A percentile compares a stretch with the other conserved stretches of the same genome.
These are phyloP conservation scores for Parafenestella ontariensis DNA, from an alignment of 2,329 filamentous ascomycete species.

Conservation along the genomic window DNA sequence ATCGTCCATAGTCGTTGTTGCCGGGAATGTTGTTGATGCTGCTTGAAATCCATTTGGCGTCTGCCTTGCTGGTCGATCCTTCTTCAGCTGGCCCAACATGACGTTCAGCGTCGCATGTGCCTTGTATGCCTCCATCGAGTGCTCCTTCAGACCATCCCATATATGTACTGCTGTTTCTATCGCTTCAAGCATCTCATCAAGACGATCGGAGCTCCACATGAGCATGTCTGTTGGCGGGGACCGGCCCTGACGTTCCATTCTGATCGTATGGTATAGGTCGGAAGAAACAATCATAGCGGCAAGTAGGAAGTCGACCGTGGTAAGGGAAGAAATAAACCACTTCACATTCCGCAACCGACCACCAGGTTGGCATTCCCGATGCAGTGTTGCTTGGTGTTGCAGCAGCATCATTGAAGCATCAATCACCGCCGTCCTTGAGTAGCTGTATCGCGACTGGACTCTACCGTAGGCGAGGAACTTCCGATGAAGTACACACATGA, in stretches of 20 bases:
- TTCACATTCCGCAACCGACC: constrained; percentile 76
- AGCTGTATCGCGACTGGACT: constrained; percentile 80
- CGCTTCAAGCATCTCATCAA: constrained; percentile 76
- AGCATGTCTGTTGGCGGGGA: constrained; percentile 47
- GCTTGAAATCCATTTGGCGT: constrained; percentile 41
- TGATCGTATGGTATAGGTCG: constrained; percentile 76
- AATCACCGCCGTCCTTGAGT: constrained; percentile 83
- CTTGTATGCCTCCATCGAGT: constrained; percentile 90
- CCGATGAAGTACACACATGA: constrained; percentile 85
- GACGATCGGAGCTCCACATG: constrained; percentile 57
- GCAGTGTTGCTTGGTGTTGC: constrained; percentile 75
- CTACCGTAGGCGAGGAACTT: constrained; percentile 79
- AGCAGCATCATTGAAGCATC: constrained; percentile 86
- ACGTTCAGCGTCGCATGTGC: constrained; percentile 80
- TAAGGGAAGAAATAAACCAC: constrained; percentile 80
- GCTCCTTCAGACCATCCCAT: constrained; percentile 78
- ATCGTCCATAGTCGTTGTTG: constrained; percentile 53
- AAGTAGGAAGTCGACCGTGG: constrained; percentile 83
- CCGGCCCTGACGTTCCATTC: constrained; percentile 50
- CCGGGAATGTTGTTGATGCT: constrained; percentile 37
- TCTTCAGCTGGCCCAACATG: constrained; percentile 80
- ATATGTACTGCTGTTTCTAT: constrained; percentile 78
- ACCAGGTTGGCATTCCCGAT: constrained; percentile 74
- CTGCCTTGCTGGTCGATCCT: constrained; percentile 47
- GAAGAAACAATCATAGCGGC: constrained; percentile 84